Conservation (phyloP, 495 filamentous ascomycete genomes). For the Neurospora discreta region DNA sequence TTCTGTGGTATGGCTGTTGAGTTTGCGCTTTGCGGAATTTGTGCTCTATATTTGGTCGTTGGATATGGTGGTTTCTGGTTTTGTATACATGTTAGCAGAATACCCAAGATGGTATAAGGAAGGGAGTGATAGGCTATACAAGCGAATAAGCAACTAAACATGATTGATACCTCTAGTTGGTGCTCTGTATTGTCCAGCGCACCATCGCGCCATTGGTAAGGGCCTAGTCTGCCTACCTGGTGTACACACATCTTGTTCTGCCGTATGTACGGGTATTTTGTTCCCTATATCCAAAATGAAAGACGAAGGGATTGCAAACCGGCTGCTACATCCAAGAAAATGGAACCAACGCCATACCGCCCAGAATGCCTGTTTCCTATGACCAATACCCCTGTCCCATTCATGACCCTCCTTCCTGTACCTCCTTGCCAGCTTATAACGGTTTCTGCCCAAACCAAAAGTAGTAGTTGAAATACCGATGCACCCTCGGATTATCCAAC, state of each 20-base stretch:
- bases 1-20: too few relatives aligned
- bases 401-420: neutral
- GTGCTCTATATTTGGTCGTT: too few relatives aligned
- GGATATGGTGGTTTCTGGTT: too few relatives aligned
- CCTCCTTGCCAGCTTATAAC: neutral
- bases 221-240: neutral
- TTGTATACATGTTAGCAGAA: too few relatives aligned
- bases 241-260: neutral
- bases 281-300: neutral
- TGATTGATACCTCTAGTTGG: too few relatives aligned
- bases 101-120: too few relatives aligned
- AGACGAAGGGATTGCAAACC: neutral
- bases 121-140: too few relatives aligned
- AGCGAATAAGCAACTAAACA: too few relatives aligned
- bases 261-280: neutral
- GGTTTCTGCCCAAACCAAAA: conserved; percentile 32
- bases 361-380: neutral
- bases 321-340: neutral
- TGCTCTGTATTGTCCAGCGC: too few relatives aligned
- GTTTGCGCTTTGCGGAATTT: too few relatives aligned
- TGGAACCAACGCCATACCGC: neutral
- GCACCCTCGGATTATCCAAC: conserved; percentile 18
- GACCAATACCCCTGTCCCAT: neutral
- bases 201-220: neutral
- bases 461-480: conserved; percentile 29